phyloP scores from a whole-genome alignment of 2,329 filamentous ascomycete species.

The Aspergillus ruber region DNA sequence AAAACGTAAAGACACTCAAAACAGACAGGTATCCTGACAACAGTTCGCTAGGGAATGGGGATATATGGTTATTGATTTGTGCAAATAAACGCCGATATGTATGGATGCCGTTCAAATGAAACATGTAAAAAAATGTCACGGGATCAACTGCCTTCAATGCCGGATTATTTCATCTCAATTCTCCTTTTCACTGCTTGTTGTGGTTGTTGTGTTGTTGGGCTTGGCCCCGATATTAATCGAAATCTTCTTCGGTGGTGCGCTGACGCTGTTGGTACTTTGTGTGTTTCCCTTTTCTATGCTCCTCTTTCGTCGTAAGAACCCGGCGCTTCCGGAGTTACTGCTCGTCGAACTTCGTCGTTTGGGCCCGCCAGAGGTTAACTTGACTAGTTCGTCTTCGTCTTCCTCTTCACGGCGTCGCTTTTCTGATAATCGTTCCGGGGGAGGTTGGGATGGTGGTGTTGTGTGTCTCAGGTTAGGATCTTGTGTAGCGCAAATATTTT shows the following conservation, averaged over 20 bases:
- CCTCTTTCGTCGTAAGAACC: conserved; percentile 28
- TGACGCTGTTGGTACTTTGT: conserved; percentile 10
- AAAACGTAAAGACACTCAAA: conserved; percentile 11
- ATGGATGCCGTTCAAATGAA: not conserved
- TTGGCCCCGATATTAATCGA: conserved; percentile 34
- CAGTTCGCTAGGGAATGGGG: conserved; percentile 2
- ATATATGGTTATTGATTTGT: too few relatives aligned
- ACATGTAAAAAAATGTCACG: not conserved
- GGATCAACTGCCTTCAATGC: conserved; percentile 15
- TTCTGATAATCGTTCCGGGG: conserved; percentile 73
- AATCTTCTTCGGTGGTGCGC: conserved; percentile 31
- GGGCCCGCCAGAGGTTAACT: conserved; percentile 53
- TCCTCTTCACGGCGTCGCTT: conserved; percentile 83
- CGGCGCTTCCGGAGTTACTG: conserved; percentile 27
- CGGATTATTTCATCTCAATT: conserved; percentile 20
- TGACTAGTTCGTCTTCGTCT: conserved; percentile 85
- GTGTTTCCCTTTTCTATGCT: conserved; percentile 24
- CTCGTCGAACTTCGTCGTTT: conserved; percentile 42
- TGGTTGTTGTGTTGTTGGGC: conserved; percentile 12
- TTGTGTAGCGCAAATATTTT: conserved; percentile 4
- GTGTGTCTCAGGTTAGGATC: conserved; percentile 15
- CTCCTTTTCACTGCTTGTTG: conserved; percentile 24
- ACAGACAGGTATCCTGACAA: conserved; percentile 1
- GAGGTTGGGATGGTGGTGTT: conserved; percentile 29
- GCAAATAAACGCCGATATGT: not conserved